A percentile compares a stretch with the other conserved stretches of the same genome.
These are phyloP conservation scores for Chlamydomonas sphaeroides DNA, from an alignment of 139 green algal genomes.

Conservation along the genomic window DNA sequence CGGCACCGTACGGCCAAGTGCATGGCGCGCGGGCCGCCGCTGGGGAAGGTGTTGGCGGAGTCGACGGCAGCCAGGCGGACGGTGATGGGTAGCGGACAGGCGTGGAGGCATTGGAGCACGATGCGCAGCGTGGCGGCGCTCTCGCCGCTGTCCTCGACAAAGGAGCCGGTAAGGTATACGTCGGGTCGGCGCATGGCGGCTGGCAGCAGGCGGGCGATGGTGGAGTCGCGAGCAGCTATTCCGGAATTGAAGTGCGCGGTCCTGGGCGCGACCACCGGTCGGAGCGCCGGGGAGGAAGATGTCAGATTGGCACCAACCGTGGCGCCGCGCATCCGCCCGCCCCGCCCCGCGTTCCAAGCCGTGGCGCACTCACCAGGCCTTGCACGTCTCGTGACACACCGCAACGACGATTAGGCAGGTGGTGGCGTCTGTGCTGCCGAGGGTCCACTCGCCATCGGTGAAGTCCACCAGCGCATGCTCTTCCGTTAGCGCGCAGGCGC, in stretches of 20 bases:
- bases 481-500: background rate
- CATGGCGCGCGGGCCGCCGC: background rate
- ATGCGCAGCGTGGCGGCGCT: background rate
- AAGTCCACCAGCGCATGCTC: constrained; percentile 33
- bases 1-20: background rate
- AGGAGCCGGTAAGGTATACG: constrained; percentile 18
- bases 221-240: background rate
- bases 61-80: constrained; percentile 21
- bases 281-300: background rate
- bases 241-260: constrained; percentile 23
- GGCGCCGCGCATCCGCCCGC: too few relatives aligned
- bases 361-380: constrained; percentile 8
- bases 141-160: constrained; percentile 3
- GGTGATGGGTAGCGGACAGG: background rate
- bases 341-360: too few relatives aligned
- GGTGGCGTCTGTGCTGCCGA: constrained; percentile 25
- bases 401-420: constrained; percentile 27
- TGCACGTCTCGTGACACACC: background rate
- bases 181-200: background rate
- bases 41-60: background rate
- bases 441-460: background rate
- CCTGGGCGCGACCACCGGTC: background rate
- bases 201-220: background rate
- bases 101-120: background rate
- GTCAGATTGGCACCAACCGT: too few relatives aligned